A percentile compares a stretch with the other conserved stretches of the same genome.
phyloP scores from a whole-genome alignment of 169 alveolate genomes.

The Theileria parva region DNA sequence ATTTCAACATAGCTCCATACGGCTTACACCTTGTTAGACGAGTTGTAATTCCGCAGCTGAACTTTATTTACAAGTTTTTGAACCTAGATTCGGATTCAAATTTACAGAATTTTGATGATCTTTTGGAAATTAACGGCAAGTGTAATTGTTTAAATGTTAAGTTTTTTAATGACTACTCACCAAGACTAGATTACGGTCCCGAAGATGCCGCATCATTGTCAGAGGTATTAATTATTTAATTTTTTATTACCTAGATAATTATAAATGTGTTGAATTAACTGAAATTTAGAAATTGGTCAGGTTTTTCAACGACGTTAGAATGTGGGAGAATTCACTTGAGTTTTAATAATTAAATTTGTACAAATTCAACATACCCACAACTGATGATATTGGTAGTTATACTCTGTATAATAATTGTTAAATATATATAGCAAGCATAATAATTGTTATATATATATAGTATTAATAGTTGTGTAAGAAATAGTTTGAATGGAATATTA shows the following conservation, averaged over 20 bases:
- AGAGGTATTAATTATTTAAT: neutral
- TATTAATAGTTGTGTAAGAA: neutral
- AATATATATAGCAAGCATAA: too few species aligned
- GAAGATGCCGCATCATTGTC: neutral
- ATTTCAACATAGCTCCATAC: neutral
- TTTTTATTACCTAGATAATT: too few species aligned
- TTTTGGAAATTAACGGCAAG: neutral
- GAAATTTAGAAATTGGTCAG: neutral
- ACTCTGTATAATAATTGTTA: too few species aligned
- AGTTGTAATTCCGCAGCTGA: neutral
- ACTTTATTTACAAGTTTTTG: neutral
- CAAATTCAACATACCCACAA: neutral
- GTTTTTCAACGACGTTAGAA: neutral
- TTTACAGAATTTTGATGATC: neutral
- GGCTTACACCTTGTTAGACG: neutral
- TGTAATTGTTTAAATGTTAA: neutral
- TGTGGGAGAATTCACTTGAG: constrained; percentile 8
- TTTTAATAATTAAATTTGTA: neutral
- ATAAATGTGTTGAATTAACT: too few species aligned
- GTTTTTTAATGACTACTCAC: neutral
- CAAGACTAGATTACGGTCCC: neutral
- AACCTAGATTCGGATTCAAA: neutral
- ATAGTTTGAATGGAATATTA: too few species aligned
- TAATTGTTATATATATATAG: too few species aligned
- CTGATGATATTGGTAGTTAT: neutral